A percentile compares a stretch with the other conserved stretches of the same genome.
phyloP scores from a whole-genome alignment of 495 filamentous ascomycete genomes.

The Mycothermus thermophilus region DNA sequence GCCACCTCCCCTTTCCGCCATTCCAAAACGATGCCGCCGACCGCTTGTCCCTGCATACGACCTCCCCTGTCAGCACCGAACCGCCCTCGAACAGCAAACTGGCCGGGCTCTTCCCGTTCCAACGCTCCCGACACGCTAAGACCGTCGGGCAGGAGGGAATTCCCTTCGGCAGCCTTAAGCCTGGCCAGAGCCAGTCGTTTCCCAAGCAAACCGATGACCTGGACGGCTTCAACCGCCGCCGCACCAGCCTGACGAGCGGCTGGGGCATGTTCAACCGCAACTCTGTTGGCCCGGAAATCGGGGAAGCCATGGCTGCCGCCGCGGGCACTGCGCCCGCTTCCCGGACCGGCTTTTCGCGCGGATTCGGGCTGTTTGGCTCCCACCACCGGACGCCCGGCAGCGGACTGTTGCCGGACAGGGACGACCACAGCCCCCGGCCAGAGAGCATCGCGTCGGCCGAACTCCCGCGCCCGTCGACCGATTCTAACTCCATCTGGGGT shows the following conservation, averaged over 20 bases:
- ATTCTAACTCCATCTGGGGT: constrained; percentile 46
- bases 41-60: constrained; percentile 20
- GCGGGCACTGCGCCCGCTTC: constrained; percentile 16
- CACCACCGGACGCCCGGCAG: constrained; percentile 49
- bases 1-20: constrained; percentile 39
- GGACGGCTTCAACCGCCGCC: constrained; percentile 30
- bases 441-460: constrained; percentile 70
- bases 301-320: not conserved
- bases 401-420: constrained; percentile 51
- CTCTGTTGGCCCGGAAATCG: constrained; percentile 27
- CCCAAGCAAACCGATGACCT: constrained; percentile 41
- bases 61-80: constrained; percentile 9
- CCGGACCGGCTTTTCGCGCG: constrained; percentile 27
- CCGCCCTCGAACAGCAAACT: constrained; percentile 21
- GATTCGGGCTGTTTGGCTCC: constrained; percentile 52
- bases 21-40: constrained; percentile 28
- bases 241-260: constrained; percentile 35
- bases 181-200: constrained; percentile 70
- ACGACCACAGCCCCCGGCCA: constrained; percentile 58
- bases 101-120: constrained; percentile 46
- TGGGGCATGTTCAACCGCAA: constrained; percentile 47
- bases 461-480: constrained; percentile 66
- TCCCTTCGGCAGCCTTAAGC: constrained; percentile 57
- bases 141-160: constrained; percentile 53
- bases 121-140: constrained; percentile 54